Base-by-base conservation (phyloP, 1,284 basidiomycete species). In the Thecaphora thlaspeos region DNA sequence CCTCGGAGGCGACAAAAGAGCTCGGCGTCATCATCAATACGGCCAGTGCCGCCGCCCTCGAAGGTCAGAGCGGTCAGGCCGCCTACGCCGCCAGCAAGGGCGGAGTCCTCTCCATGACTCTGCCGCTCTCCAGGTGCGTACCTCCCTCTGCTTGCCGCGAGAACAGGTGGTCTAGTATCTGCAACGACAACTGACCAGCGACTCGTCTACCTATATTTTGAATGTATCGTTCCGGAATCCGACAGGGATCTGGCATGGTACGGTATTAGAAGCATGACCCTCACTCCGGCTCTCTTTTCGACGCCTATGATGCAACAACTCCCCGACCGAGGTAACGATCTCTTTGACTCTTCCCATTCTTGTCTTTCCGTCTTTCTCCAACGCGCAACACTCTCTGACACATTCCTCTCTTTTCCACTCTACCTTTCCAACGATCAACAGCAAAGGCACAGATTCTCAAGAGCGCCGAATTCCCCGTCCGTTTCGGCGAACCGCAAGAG, bases 21-120 rank as follows among this genome's bases (percentile, higher is more conserved):
- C 44, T 60, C 2, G 79, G 79, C 8, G 73, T 80, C n/a, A 78
- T 80, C 51, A 70, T 80, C 50, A 56, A 77, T 41, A 75, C 72
- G 10, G 68, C 70, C 23, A 71, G 67, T 1, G 76, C 77, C 2
- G 71, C 74, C 23, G 76, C 70, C 0, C 62, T 76, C 18, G 79
- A 80, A 26, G 79, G 79, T 7, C 79, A 79, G 46, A 61, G 63
- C n/a, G 76, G 77, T 4, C 73, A 78, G 48, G 70, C 66, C n/a
- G 61, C 72, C 19, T 79, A 79, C 46, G 71, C 69, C 0, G 68
- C 70, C 2, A 60, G 54, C 41, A 79, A 79, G 46, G 78, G 73
- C 0, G 79, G 73, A 1, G 75, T 80, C 0, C 61, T 73, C 15
- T 63, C 63, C 2, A 41, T 80, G 41, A 69, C 61, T 0, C 49